Percentiles rank a stretch among this genome's conserved stretches.
Conservation (phyloP, 2,329 filamentous ascomycete species). For the Fusarium miscanthi region DNA sequence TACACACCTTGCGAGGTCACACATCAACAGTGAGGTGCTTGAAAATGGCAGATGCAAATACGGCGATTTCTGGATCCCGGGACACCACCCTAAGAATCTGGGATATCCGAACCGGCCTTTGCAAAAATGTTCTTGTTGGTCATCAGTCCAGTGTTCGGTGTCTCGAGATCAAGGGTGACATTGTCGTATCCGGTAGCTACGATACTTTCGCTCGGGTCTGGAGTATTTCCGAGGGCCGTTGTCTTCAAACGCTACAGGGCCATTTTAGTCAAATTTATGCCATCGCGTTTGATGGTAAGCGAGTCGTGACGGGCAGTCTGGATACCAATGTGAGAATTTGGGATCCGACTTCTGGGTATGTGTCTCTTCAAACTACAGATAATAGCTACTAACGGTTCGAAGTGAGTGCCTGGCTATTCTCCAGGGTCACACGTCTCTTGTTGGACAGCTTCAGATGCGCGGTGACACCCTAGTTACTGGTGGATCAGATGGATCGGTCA, state of each 20-base stretch:
- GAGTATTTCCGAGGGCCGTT: constrained; percentile 96
- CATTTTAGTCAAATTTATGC: constrained; percentile 99
- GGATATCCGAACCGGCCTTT: constrained; percentile 90
- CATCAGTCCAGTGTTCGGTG: constrained; percentile 97
- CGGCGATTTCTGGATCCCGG: constrained; percentile 94
- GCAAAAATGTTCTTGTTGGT: constrained; percentile 90
- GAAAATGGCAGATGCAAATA: constrained; percentile 95
- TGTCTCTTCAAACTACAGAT: constrained; percentile 42
- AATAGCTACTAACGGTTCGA: constrained; percentile 47
- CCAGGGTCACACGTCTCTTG: constrained; percentile 95
- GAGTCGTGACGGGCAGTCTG: constrained; percentile 93
- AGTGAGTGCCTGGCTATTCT: constrained; percentile 88
- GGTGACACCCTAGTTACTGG: constrained; percentile 95
- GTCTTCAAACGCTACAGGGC: constrained; percentile 87
- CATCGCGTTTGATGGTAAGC: constrained; percentile 93
- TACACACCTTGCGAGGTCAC: constrained; percentile 90
- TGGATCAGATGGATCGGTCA: constrained; percentile 93
- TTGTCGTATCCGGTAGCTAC: constrained; percentile 98
- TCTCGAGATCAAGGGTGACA: constrained; percentile 93
- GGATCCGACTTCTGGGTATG: constrained; percentile 89
- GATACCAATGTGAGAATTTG: constrained; percentile 98
- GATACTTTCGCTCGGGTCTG: constrained; percentile 97
- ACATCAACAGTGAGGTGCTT: constrained; percentile 96
- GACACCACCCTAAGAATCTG: constrained; percentile 95
- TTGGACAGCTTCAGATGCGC: constrained; percentile 96